A percentile compares a stretch with the other conserved stretches of the same genome.
Evolutionary conservation across 192 early-diverging fungal genomes (phyloP).

Genomic region (Mortierella alpina): DNA sequence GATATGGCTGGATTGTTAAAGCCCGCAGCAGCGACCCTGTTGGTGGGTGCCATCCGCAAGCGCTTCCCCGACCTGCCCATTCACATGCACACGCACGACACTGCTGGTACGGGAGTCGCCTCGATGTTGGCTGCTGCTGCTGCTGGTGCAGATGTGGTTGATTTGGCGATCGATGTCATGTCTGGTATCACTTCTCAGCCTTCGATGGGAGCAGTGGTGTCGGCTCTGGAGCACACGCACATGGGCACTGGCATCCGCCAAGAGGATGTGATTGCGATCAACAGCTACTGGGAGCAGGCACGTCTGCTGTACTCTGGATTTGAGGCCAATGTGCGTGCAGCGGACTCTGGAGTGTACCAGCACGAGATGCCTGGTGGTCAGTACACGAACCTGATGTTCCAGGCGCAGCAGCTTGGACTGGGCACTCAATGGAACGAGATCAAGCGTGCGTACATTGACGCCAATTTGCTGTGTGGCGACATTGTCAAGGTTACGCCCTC

Average conservation of each 20-base stretch:
- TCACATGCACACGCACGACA: slow-evolving; percentile 97
- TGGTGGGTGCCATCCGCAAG: slow-evolving; percentile 89
- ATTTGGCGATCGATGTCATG: slow-evolving; percentile 93
- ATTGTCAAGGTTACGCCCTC: slow-evolving; percentile 98
- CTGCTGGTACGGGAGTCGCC: slow-evolving; percentile 96
- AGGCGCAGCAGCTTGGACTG: slow-evolving; percentile 92
- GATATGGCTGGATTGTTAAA: slow-evolving; percentile 98
- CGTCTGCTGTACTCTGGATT: slow-evolving; percentile 97
- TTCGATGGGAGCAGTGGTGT: slow-evolving; percentile 94
- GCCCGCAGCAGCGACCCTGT: slow-evolving; percentile 86
- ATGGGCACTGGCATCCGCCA: slow-evolving; percentile 87
- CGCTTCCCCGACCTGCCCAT: slow-evolving; percentile 92
- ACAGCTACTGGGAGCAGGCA: slow-evolving; percentile 97
- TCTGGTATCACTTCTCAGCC: slow-evolving; percentile 97
- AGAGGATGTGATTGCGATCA: slow-evolving; percentile 84
- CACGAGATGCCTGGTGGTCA: slow-evolving; percentile 99
- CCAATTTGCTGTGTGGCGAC: slow-evolving; percentile 93
- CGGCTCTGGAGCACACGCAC: slow-evolving; percentile 82
- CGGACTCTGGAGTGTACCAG: slow-evolving; percentile 92
- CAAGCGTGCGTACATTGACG: slow-evolving; percentile 89
- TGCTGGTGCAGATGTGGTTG: slow-evolving; percentile 94
- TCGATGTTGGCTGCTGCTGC: slow-evolving; percentile 92
- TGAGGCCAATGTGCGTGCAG: slow-evolving; percentile 89
- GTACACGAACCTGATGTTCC: slow-evolving; percentile 99
- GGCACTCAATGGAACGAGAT: slow-evolving; percentile 95